Evolutionary conservation across 2,329 filamentous ascomycete species (phyloP), one percentile per base, ranked within the genome.

Genomic region (Sporothrix variecibatus): DNA sequence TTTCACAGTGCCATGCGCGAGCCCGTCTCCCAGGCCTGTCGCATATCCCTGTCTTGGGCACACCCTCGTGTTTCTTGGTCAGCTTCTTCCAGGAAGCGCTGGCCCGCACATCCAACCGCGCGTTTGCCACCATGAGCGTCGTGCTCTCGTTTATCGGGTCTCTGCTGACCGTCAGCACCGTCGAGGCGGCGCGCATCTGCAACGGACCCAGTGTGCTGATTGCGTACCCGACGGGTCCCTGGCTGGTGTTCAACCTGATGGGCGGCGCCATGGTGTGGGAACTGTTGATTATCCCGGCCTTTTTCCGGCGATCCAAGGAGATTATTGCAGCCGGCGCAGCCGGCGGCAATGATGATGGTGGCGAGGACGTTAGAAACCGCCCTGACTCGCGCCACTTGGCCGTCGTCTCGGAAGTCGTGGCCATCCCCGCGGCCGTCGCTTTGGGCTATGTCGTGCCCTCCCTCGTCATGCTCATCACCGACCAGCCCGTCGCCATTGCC

Each of bases 231-330:
- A 82, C 81, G 1, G 77, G 79, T 3, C 69, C 78, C 0, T 87
- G 86, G 86, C 78, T 88, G 31, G 80, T 86, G 15, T 86, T 87
- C 74, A 85, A 85, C 76, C 79, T 88, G 20, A 69, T 84, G 5
- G 86, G 86, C 34, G 86, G 86, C 65, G 85, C 85, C 31, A 79
- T 87, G 31, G 83, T 87, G 0, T 88, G 86, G 86, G 82, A 88
- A 79, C 80, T 88, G 53, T 81, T 86, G 75, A 84, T 88, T 46
- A 81, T 87, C 26, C 86, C 86, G 8, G 85, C 84, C 3, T 87
- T 87, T 78, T 76, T 88, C 74, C 81, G 83, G 64, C 81, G 84
- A 72, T 80, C 84, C 53, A 81, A 82, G 75, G 78, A 79, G 60
- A 81, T 86, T 40, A 78, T 83, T 15, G 74, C 34, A 15, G 73